A percentile compares a stretch with the other conserved stretches of the same genome.
Conservation (phyloP, 805 yeast genomes). For the Saturnispora gosingensis region DNA sequence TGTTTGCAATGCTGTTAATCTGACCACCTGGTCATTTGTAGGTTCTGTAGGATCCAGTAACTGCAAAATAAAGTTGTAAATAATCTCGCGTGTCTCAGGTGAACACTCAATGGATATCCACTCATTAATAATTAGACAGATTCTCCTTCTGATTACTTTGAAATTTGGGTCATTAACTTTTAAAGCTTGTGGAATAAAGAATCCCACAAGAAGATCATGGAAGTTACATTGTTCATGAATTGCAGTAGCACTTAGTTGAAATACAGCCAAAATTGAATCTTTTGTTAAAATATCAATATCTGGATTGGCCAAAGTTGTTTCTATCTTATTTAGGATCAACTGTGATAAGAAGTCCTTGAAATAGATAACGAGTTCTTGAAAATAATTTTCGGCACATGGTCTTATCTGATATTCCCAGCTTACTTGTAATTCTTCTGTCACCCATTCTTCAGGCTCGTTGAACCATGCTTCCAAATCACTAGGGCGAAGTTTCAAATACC, state of each 20-base stretch:
- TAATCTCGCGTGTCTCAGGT: slow-evolving; percentile 42
- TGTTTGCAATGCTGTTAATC: slow-evolving; percentile 62
- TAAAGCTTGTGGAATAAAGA: slow-evolving; percentile 60
- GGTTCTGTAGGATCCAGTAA: slow-evolving; percentile 33
- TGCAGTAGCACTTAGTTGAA: slow-evolving; percentile 65
- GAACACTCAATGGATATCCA: slow-evolving; percentile 70
- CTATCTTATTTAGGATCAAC: slow-evolving; percentile 52
- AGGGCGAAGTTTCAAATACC: slow-evolving; percentile 68
- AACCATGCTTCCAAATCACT: slow-evolving; percentile 75
- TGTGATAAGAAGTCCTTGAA: slow-evolving; percentile 48
- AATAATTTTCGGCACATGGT: slow-evolving; percentile 81
- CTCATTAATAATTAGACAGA: slow-evolving; percentile 66
- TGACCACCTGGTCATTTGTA: slow-evolving; percentile 68
- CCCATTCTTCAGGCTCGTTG: slow-evolving; percentile 88
- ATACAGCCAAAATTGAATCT: slow-evolving; percentile 76
- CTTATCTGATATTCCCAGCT: slow-evolving; percentile 80
- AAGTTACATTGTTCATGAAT: slow-evolving; percentile 61
- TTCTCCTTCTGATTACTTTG: slow-evolving; percentile 64
- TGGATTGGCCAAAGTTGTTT: slow-evolving; percentile 28
- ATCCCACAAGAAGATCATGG: slow-evolving; percentile 47
- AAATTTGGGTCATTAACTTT: slow-evolving; percentile 36
- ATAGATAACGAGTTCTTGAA: slow-evolving; percentile 58
- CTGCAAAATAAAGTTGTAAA: slow-evolving; percentile 48
- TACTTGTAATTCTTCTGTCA: slow-evolving; percentile 64
- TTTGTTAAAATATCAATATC: slow-evolving; percentile 46